Evolutionary conservation across 1,139 yeast species (phyloP).

Genomic region (Tardiomyces digboiensis): DNA sequence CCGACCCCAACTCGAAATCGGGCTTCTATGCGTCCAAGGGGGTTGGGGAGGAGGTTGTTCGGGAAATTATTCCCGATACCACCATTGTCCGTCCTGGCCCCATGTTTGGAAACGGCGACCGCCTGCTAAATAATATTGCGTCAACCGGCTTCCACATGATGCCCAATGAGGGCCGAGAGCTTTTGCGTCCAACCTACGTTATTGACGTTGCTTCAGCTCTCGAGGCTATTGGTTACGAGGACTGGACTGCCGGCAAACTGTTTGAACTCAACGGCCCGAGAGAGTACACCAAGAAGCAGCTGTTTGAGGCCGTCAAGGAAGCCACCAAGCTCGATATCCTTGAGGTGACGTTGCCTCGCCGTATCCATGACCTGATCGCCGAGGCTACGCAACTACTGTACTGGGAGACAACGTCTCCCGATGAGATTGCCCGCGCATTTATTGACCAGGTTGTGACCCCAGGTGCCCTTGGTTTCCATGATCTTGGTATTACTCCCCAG

Average conservation of each 20-base stretch:
- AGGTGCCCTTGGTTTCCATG: conserved; percentile 55
- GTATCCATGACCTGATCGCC: conserved; percentile 37
- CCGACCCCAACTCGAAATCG: conserved; percentile 58
- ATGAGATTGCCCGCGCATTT: conserved; percentile 68
- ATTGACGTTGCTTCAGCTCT: conserved; percentile 72
- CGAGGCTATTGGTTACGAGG: conserved; percentile 74
- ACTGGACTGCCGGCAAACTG: conserved; percentile 67
- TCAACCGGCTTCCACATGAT: conserved; percentile 44
- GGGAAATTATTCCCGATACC: conserved; percentile 59
- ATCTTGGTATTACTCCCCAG: conserved; percentile 65
- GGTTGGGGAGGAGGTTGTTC: conserved; percentile 63
- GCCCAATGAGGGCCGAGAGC: conserved; percentile 56
- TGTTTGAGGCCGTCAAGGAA: conserved; percentile 61
- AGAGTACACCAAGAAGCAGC: conserved; percentile 50
- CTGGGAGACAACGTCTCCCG: conserved; percentile 66
- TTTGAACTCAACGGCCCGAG: conserved; percentile 74
- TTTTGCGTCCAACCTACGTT: conserved; percentile 66
- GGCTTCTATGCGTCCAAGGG: conserved; percentile 76
- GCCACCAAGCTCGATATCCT: conserved; percentile 38
- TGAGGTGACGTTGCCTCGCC: conserved; percentile 44
- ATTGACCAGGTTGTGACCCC: conserved; percentile 58
- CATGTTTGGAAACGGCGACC: conserved; percentile 70
- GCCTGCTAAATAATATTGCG: conserved; percentile 56
- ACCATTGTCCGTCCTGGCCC: conserved; percentile 86
- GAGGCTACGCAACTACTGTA: conserved; percentile 45